Evolutionary conservation across 108 stramenopile genomes (phyloP).

Genomic region (Skeletonema tropicum): DNA sequence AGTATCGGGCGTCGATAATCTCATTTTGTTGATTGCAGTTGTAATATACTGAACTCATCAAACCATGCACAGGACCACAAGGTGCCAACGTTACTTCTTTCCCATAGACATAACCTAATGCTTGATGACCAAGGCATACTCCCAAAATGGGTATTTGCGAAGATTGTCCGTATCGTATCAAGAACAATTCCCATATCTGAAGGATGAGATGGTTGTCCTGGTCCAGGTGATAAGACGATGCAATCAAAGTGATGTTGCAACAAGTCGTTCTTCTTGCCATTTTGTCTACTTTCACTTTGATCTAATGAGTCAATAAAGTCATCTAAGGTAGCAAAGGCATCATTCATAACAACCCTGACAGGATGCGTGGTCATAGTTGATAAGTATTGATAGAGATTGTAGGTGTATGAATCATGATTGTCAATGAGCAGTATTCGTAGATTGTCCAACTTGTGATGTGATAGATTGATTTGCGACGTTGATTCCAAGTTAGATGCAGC

Average conservation of each 20-base stretch:
- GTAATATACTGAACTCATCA: conserved; percentile 62
- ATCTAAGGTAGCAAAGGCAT: conserved; percentile 55
- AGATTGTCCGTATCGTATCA: conserved; percentile 56
- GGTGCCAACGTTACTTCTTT: conserved; percentile 57
- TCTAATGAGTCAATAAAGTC: conserved; percentile 25
- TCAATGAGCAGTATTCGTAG: conserved; percentile 86
- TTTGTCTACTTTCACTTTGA: background rate
- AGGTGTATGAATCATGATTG: conserved; percentile 97
- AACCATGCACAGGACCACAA: conserved; percentile 88
- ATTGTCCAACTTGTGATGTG: conserved; percentile 47
- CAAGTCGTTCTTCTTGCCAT: background rate
- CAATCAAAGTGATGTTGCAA: conserved; percentile 62
- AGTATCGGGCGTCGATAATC: background rate
- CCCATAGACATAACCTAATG: conserved; percentile 77
- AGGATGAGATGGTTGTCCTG: conserved; percentile 70
- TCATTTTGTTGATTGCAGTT: background rate
- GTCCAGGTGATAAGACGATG: conserved; percentile 88
- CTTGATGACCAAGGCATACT: conserved; percentile 95
- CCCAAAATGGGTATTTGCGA: conserved; percentile 82
- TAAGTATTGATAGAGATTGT: conserved; percentile 91
- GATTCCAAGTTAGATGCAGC: background rate
- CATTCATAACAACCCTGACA: conserved; percentile 84
- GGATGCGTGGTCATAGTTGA: conserved; percentile 71
- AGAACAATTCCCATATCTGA: conserved; percentile 80
- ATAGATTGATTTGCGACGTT: background rate